Evolutionary conservation across 345 rosid species (phyloP), one percentile per base, ranked within the genome.

Genomic region (Boechera stricta): DNA sequence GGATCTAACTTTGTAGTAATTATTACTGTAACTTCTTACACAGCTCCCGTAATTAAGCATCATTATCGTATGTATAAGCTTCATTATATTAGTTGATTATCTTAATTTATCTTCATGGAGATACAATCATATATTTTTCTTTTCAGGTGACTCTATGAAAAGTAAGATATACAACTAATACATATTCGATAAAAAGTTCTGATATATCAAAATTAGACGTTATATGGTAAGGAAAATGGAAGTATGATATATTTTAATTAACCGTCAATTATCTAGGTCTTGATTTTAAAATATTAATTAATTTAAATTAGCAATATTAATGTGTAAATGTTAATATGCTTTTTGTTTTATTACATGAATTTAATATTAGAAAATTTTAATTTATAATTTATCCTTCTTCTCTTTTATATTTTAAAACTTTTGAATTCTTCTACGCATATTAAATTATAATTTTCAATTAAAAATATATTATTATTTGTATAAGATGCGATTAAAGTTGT

Each of bases 21-120:
- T 67, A 78, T 78, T 51, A 59, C 73, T 59, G 49, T 72, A 67
- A 49, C 69, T 32, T 78, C 4, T 78, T 28, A 78, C 70, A 52
- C 57, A 69, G 54, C 57, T 51, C 78, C 36, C 68, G 12, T 69
- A 53, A 62, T 44, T 18, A 69, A 18, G 10, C 44, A 71, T 44
- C 15, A 58, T 16, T 21, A 71, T 70, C 61, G 31, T 39, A 51
- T 15, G 31, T 33, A 18, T 18, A 11, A 62, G 31, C 56, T 54
- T 31, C 31, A 65, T 57, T 39, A 39, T 39, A 39, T 39, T 15
- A 28, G 53, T 44, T 53, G 31, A 53, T 33, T 62, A 44, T 32
- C 68, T 58, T 59, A 59, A 38, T 67, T 59, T 38, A 57, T 75
- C 57, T 63, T 62, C 10, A 32, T 52, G 9, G 18, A 7, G 28